Percentiles rank a stretch among this genome's conserved stretches.
Conservation (phyloP, 2,329 filamentous ascomycete genomes). For the Incumbomyces delicatus region DNA sequence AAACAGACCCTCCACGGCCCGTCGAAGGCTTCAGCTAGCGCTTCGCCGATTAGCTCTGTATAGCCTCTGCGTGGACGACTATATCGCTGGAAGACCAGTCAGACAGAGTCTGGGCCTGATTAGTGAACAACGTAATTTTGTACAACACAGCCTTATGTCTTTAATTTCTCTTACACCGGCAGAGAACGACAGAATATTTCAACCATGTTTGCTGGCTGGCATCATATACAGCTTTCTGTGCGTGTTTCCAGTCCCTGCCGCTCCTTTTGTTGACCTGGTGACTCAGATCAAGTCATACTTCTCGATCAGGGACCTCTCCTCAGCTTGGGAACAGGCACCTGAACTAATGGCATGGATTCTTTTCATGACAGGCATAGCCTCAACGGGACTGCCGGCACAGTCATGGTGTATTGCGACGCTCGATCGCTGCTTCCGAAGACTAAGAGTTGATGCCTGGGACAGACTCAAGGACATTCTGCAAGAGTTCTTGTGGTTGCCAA, state of each 20-base stretch:
- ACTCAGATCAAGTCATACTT: background rate
- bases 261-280: conserved; percentile 5
- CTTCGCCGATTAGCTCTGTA: conserved; percentile 6
- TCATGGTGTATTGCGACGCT: background rate
- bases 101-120: background rate
- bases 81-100: background rate
- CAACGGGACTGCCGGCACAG: background rate
- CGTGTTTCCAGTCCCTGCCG: conserved; percentile 5
- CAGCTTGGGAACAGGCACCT: conserved; percentile 6
- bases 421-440: conserved; percentile 5
- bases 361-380: conserved; percentile 1
- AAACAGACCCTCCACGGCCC: background rate
- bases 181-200: background rate
- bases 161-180: too few relatives aligned
- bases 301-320: background rate
- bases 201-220: background rate
- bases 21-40: background rate
- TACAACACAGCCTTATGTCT: too few relatives aligned
- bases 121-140: background rate
- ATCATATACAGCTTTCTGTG: conserved; percentile 7
- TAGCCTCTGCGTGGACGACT: conserved; percentile 8
- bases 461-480: conserved; percentile 9
- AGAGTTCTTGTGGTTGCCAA: conserved; percentile 8
- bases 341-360: conserved; percentile 6
- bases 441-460: conserved; percentile 6